These are phyloP conservation scores for Solanum clarkiae DNA, from an alignment of 257 asterid species.

Conservation along the genomic window DNA sequence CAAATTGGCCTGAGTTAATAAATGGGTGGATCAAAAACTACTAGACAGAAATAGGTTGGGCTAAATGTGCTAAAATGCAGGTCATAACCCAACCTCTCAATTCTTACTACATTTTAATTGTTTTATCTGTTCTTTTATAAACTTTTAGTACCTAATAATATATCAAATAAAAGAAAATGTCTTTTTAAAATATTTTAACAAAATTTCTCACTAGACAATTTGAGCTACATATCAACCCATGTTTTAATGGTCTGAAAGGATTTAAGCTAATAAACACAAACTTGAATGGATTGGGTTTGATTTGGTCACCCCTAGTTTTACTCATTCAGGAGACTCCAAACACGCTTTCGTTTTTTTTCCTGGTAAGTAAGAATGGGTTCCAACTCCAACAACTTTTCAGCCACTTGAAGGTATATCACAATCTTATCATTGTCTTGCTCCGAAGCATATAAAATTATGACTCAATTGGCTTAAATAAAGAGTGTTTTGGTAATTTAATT, in stretches of 20 bases:
- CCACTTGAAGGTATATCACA: background rate
- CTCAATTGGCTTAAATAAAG: background rate
- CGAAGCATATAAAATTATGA: background rate
- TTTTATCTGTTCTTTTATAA: background rate
- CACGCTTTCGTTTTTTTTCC: background rate
- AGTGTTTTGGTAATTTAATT: background rate
- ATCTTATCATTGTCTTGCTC: background rate
- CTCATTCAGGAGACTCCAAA: background rate
- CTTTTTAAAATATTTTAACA: background rate
- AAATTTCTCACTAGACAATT: background rate
- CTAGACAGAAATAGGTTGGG: background rate
- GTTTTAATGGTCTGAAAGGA: background rate
- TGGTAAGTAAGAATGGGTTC: background rate
- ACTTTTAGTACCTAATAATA: background rate
- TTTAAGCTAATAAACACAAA: background rate
- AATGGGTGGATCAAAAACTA: too few relatives aligned
- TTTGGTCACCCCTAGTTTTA: background rate
- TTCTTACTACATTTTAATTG: background rate
- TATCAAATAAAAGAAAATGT: background rate
- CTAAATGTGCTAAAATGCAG: background rate
- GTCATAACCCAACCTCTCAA: background rate
- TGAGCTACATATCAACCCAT: background rate
- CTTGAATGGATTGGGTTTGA: background rate
- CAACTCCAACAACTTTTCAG: background rate
- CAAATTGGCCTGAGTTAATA: too few relatives aligned